Evolutionary conservation across 2,329 filamentous ascomycete genomes (phyloP), one percentile per base, ranked within the genome.

Genomic region (Daldinia sp.): DNA sequence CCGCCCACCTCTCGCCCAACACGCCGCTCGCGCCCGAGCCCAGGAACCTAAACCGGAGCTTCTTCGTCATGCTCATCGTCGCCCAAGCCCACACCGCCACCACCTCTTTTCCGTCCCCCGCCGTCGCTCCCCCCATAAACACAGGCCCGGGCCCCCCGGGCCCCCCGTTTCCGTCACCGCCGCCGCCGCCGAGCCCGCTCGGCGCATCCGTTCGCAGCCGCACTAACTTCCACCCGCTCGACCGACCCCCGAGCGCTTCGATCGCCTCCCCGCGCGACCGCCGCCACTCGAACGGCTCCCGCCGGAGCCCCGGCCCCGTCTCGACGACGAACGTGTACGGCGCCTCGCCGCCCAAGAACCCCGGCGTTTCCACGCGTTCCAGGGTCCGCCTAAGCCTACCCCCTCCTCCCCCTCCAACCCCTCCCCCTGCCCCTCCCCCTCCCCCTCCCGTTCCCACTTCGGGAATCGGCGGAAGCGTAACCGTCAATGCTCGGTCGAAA

Each of bases 221-320:
- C 35, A 83, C 76, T 6, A 85, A 77, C 74, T 84, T 83, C 79
- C 80, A 82, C 7, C 82, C 81, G 3, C 70, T 74, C n/a, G 73
- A 63, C 6, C 77, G 73, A 0, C 60, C 68, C 26, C 75, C 77
- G 2, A 83, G 73, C 4, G 68, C 68, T 42, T 71, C 73, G 33
- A 84, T 75, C 42, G 79, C 81, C 4, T 68, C 66, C 46, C 80
- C 79, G 37, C 72, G 73, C 65, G 78, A 79, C 65, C 79, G 76
- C 2, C 82, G 79, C 83, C 83, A 85, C 75, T 84, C 80, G 68
- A 82, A 84, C 18, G 68, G 54, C 71, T 84, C 82, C 23, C 70
- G 65, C 23, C 63, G 60, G n/a, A 50, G 57, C 60, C 70, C 72
- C 51, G 74, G 63, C 37, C 77, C 74, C 33, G 81, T 75, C 61